Conservation (phyloP, 805 yeast genomes). For the Starmera quercuum region DNA sequence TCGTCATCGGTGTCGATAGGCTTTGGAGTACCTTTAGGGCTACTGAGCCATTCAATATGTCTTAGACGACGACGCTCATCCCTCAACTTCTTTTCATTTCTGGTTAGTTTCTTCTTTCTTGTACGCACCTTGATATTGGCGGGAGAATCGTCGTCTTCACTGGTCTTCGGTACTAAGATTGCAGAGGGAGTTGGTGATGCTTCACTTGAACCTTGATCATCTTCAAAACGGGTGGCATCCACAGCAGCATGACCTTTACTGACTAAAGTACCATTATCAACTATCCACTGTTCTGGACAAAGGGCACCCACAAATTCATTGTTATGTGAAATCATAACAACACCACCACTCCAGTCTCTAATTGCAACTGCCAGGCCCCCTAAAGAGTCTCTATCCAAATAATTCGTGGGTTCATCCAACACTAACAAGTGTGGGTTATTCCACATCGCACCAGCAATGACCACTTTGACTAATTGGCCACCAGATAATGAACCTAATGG, state of each 20-base stretch:
- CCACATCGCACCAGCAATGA: conserved; percentile 99
- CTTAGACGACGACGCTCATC: conserved; percentile 92
- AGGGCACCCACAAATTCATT: conserved; percentile 94
- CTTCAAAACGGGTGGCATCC: conserved; percentile 77
- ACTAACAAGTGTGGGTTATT: conserved; percentile 96
- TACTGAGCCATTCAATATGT: conserved; percentile 87
- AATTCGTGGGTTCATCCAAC: conserved; percentile 96
- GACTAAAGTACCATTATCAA: conserved; percentile 84
- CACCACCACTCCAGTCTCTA: conserved; percentile 98
- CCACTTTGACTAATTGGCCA: conserved; percentile 97
- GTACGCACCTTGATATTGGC: conserved; percentile 89
- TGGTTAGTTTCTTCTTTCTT: conserved; percentile 94
- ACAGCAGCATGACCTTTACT: conserved; percentile 75
- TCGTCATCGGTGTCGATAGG: conserved; percentile 93
- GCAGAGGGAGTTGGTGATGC: conserved; percentile 42
- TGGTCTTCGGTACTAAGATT: conserved; percentile 34
- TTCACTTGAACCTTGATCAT: conserved; percentile 49
- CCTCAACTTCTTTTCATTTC: conserved; percentile 89
- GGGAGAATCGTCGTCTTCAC: conserved; percentile 80
- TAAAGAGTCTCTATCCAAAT: conserved; percentile 93
- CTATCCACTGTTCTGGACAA: conserved; percentile 98
- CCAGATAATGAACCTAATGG: conserved; percentile 96
- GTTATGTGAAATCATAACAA: conserved; percentile 96
- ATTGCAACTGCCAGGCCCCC: conserved; percentile 98
- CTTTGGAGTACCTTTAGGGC: conserved; percentile 97